phyloP scores from a whole-genome alignment of 2,329 filamentous ascomycete species.

The Didymella keratinophila region DNA sequence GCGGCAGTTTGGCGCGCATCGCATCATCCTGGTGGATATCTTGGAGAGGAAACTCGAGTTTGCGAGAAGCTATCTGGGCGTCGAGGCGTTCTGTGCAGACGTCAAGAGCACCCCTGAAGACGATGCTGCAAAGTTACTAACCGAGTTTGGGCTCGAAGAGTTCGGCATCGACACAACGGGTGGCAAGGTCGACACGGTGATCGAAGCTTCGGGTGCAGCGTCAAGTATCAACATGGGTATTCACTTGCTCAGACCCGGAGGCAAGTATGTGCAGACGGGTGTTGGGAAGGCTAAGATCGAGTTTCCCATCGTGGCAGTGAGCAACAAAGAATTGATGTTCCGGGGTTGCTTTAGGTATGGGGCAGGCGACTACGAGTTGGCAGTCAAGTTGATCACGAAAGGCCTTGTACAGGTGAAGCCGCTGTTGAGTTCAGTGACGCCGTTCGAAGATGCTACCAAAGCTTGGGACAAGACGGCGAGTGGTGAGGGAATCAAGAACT shows the following conservation, averaged over 20 bases:
- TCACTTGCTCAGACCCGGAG: conserved; percentile 86
- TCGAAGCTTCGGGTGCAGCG: conserved; percentile 94
- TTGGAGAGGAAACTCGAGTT: conserved; percentile 82
- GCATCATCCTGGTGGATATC: conserved; percentile 90
- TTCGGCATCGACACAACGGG: conserved; percentile 54
- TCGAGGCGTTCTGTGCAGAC: conserved; percentile 74
- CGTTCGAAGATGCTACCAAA: conserved; percentile 40
- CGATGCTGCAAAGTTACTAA: conserved; percentile 61
- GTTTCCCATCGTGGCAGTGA: conserved; percentile 91
- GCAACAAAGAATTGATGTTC: conserved; percentile 76
- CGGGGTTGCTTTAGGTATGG: conserved; percentile 45
- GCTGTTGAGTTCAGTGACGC: conserved; percentile 40
- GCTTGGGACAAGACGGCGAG: conserved; percentile 45
- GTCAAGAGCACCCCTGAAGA: conserved; percentile 69
- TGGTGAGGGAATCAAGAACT: conserved; percentile 47
- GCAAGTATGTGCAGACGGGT: conserved; percentile 94
- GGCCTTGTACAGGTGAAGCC: conserved; percentile 36
- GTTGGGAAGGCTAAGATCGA: conserved; percentile 92
- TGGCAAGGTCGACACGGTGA: conserved; percentile 79
- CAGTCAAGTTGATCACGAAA: conserved; percentile 35
- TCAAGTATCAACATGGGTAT: conserved; percentile 85
- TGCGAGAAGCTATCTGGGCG: conserved; percentile 78
- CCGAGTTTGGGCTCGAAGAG: conserved; percentile 73
- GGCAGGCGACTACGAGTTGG: conserved; percentile 44
- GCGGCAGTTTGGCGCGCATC: conserved; percentile 70